Evolutionary conservation across 2,329 filamentous ascomycete species (phyloP), one percentile per base, ranked within the genome.

Genomic region (Amylocarpus encephaloides): DNA sequence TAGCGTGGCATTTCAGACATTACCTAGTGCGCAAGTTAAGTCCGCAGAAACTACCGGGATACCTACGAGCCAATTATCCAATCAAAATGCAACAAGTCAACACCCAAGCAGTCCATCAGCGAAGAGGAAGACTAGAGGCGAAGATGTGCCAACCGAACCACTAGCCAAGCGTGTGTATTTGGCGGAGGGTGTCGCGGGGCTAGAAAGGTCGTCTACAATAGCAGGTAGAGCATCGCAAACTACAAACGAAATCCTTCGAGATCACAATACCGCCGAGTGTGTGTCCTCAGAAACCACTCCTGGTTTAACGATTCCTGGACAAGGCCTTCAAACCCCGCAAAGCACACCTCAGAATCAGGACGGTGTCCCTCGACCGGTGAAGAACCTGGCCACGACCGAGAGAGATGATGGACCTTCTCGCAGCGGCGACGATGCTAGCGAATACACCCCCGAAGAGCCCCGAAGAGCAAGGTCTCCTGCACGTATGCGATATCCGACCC

Each of bases 401-500:
- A 39, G 26, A n/a, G 32, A 32, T 19, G 18, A 38, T 47, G 34
- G 32, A 47, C 29, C 35, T 26, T 33, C 44, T 29, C 33, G 2
- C 26, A 30, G 29, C 22, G 38, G 6, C 13, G 38, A 19, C 5
- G 18, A 19, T 40, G 11, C n/a, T 19, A 40, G 38, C 16, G 16
- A 40, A 16, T 11, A 40, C 16, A 15, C 10, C 16, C 16, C 32
- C 3, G 19, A 22, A 6, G 34, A 46, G 6, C 32, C 43, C 5
- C 43, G 12, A 18, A 16, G 15, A 36, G 7, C 7, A 26, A 26
- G 22, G 7, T 32, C 30, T 33, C 42, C 29, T 12, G n/a, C 42
- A 32, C 34, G 19, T 13, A 47, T 32, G 34, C 39, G 38, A 51
- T 51, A 51, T 32, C 49, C 43, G 15, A 47, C 43, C 12, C 48